Evolutionary conservation across 257 asterid species (phyloP), one percentile per base, ranked within the genome.

Genomic region (Echites panduratus): DNA sequence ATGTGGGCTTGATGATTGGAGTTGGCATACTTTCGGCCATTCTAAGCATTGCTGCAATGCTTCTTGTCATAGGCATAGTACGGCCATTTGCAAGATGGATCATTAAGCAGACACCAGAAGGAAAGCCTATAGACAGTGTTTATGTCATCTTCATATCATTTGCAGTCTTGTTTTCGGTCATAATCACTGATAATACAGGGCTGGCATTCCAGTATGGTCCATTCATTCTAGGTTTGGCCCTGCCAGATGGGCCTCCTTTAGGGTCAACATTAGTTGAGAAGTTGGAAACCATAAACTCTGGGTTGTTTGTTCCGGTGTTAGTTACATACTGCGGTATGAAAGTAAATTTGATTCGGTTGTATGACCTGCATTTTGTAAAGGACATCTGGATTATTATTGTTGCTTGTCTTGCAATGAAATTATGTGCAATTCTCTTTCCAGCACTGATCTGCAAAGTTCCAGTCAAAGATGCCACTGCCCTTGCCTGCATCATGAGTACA

Each of bases 241-340:
- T 90, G 66, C 98, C 98, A 0, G 95, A 87, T 17, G 98, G 98
- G n/a, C 98, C 98, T 0, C 98, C 98, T 41, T 62, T 93, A 35
- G 98, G 98, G 35, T 81, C 98, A 8, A 88, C 97, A 9, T 71
- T 93, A 59, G 96, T 84, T 64, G 91, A 93, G 27, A 83, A 84
- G 78, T 68, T 93, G 77, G 97, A 93, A 70, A 88, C 96, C 10
- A 2, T 88, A 7, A 73, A 85, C 5, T 84, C 86, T 12, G 97
- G 97, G 38, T 26, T 93, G 84, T 40, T 90, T 66, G 89, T 89
- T 12, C 97, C 98, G 0, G 92, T 93, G 22, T 19, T 93, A 69
- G 80, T 91, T n/a, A 88, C 98, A 3, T 84, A 61, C 65, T 89
- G 93, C 58, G 97, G 96, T 72, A 82, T 86, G 96, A 89, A 81